phyloP scores from a whole-genome alignment of 2,329 filamentous ascomycete genomes.

The Phaeomoniella chlamydospora region DNA sequence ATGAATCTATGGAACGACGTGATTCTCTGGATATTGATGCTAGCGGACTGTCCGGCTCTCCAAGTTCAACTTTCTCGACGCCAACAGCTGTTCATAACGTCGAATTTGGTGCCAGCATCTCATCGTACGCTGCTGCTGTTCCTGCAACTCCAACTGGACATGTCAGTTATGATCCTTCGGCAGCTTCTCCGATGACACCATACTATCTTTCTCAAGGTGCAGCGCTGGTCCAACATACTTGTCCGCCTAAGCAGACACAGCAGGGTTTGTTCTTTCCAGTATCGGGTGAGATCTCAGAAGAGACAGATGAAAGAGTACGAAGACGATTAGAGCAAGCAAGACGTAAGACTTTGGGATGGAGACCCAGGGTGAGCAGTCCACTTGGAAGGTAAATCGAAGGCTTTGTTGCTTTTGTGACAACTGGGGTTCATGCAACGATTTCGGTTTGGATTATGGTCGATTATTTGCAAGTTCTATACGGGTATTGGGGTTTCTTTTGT shows the following conservation, averaged over 20 bases:
- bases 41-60: background rate
- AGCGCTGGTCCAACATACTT: constrained; percentile 34
- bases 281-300: background rate
- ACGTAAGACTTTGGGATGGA: constrained; percentile 64
- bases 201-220: constrained; percentile 28
- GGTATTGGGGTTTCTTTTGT: too few species aligned
- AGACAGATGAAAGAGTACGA: constrained; percentile 2
- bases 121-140: constrained; percentile 8
- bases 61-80: background rate
- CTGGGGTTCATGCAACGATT: too few species aligned
- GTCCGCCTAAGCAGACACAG: constrained; percentile 36
- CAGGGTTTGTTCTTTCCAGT: constrained; percentile 16
- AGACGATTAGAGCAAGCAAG: constrained; percentile 49
- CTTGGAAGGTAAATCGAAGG: constrained; percentile 31
- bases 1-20: too few species aligned
- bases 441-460: too few species aligned
- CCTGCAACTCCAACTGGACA: constrained; percentile 6
- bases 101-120: background rate
- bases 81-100: background rate
- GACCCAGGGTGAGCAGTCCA: constrained; percentile 61
- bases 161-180: constrained; percentile 15
- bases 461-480: too few species aligned
- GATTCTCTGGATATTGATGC: background rate
- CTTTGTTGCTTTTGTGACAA: too few species aligned
- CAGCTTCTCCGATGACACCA: constrained; percentile 28